Evolutionary conservation across 495 filamentous ascomycete genomes (phyloP), one percentile per base, ranked within the genome.

Genomic region (Amphirosellinia nigrospora): DNA sequence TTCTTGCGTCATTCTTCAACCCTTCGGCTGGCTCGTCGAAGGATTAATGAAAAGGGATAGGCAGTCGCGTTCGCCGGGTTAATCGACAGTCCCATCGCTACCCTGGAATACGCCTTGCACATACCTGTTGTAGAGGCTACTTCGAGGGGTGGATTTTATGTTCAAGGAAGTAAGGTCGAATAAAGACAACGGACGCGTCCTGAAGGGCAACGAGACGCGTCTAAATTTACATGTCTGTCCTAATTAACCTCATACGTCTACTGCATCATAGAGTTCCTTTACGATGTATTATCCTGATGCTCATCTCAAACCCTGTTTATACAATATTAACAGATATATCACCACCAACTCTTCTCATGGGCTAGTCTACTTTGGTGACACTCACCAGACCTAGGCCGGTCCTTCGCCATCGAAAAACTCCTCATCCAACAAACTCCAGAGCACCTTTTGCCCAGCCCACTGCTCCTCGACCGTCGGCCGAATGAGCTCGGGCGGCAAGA

Each of bases 401-500:
- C 73, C 73, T 48, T 58, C 58, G 19, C 73, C 73, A 58, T 72
- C 73, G 28, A 74, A 72, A 28, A 74, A 74, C 21, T 72, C 73
- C 64, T 74, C 70, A 32, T 75, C 74, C 43, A 75, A 26, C 32
- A 75, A 48, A n/a, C 55, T 43, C 34, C 84, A 69, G 32, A 84
- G 53, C 63, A 80, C 83, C 72, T 72, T 79, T 46, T 85, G 69
- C 30, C 82, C 84, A 16, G 76, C 84, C 79, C 79, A 86, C 68
- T 79, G 74, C 75, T 86, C 84, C 73, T 77, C 71, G 3, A 71
- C 81, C 3, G 69, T 76, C 1, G 84, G 82, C 66, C 63, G 62
- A 59, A 86, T 86, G 66, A 81, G 81, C 50, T 76, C 73, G 16
- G 81, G 70, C 1, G 85, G 85, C 69, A 87, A 71, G 19, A 87